Conservation (phyloP, 2,329 filamentous ascomycete species). For the Fusarium sp. region DNA sequence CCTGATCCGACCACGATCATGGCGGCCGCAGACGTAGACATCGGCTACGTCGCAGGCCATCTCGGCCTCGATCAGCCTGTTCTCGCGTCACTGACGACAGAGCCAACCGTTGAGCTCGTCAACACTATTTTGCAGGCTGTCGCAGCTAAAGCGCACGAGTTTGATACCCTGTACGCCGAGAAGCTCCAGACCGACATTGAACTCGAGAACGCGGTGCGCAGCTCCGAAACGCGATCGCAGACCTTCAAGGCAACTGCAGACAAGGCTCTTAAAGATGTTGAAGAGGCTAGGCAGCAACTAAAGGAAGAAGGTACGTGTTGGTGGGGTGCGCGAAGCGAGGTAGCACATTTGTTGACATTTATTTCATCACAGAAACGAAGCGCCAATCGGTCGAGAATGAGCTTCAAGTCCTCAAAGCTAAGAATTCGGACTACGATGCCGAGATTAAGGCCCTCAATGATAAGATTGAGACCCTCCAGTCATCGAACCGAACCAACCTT, state of each 20-base stretch:
- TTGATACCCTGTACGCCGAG: constrained; percentile 83
- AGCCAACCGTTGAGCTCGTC: constrained; percentile 83
- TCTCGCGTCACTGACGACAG: constrained; percentile 69
- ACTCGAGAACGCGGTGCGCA: constrained; percentile 88
- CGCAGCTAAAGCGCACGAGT: constrained; percentile 81
- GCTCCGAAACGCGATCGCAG: constrained; percentile 83
- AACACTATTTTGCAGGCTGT: constrained; percentile 79
- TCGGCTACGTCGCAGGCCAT: constrained; percentile 78
- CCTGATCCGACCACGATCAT: constrained; percentile 49
- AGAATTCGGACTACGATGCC: constrained; percentile 77
- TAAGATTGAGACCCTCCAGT: constrained; percentile 87
- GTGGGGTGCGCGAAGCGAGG: constrained; percentile 9
- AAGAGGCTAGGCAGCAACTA: constrained; percentile 82
- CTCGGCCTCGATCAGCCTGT: constrained; percentile 74
- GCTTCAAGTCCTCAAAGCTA: constrained; percentile 80
- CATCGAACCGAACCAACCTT: constrained; percentile 90
- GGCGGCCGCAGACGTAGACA: constrained; percentile 67
- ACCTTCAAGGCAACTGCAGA: constrained; percentile 83
- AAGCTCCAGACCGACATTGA: constrained; percentile 93
- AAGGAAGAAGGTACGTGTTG: constrained; percentile 77
- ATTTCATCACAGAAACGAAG: constrained; percentile 70
- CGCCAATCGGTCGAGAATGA: constrained; percentile 83
- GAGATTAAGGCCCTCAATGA: constrained; percentile 81
- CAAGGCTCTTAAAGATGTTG: constrained; percentile 84
- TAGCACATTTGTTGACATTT: constrained; percentile 22